Evolutionary conservation across 208 protist genomes (phyloP).

Genomic region (Acanthamoeba lenticulata): DNA sequence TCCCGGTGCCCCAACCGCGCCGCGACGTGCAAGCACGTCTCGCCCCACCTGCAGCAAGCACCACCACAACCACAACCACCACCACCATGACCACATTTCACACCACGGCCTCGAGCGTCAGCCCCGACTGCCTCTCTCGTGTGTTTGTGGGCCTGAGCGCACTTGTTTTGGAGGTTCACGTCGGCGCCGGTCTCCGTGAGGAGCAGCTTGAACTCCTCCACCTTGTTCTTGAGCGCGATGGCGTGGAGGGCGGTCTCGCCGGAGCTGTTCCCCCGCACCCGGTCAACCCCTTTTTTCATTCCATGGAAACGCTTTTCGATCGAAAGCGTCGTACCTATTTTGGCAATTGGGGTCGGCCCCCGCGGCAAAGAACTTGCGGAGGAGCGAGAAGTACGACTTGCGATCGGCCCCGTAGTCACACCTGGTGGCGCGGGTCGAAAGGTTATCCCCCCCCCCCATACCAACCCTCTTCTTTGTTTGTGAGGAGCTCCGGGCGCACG

Average conservation of each 20-base stretch:
- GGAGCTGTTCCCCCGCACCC: not conserved
- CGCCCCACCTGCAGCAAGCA: not conserved
- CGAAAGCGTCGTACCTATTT: not conserved
- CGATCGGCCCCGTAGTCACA: conserved; percentile 3
- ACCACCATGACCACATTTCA: not conserved
- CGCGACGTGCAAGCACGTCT: conserved; percentile 15
- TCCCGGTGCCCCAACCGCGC: not conserved
- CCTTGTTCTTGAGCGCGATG: conserved; percentile 39
- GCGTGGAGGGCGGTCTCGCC: conserved; percentile 5
- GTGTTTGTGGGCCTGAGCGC: not conserved
- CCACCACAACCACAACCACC: not conserved
- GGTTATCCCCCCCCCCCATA: no score
- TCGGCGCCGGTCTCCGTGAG: conserved; percentile 12
- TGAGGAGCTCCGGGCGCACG: not conserved
- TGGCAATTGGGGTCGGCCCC: conserved; percentile 35
- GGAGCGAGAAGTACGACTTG: conserved; percentile 38
- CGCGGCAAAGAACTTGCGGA: conserved; percentile 7
- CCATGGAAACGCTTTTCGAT: not conserved
- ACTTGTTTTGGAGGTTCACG: not conserved
- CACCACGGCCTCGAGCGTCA: no score
- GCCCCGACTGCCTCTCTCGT: no score
- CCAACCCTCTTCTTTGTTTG: not conserved
- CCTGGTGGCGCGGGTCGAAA: not conserved
- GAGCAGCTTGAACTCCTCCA: conserved; percentile 20
- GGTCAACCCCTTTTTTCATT: not conserved